Base-by-base conservation (phyloP, 805 yeast genomes). In the Tetrapisispora phaffii region DNA sequence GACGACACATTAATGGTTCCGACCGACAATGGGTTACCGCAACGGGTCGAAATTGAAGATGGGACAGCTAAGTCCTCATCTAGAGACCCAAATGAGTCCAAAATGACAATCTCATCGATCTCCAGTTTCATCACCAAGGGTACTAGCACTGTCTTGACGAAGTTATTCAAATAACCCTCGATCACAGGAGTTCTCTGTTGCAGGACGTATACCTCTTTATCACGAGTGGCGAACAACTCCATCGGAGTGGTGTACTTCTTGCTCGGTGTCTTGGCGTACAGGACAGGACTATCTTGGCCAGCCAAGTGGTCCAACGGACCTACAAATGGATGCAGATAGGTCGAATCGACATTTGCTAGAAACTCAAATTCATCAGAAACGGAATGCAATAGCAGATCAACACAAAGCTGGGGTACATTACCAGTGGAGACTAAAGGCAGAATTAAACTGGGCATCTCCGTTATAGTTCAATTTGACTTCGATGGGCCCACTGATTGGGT, bases 361-460 rank as follows among this genome's bases (percentile, higher is more conserved):
- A 74, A 74, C 45, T 62, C 50, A 47, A 81, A 74, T 4, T 69
- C 70, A 20, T 38, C 29, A 4, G 53, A 44, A 3, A 45, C 26
- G 2, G 67, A 60, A 54, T 82, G 82, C 9, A 88, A 68, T 22
- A 90, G 64, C 26, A 89, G 68, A 61, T 89, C 97, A 6, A 75
- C 62, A 0, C 89, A 65, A 41, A 90, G 66, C 60, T 93, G 98
- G 0, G 97, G 94, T 3, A 88, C 82, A 56, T 90, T 93, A 7
- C 95, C 97, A 6, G 85, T 74, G 3, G 96, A 79, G 0, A 93
- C 83, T 0, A 88, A 65, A 0, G 97, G 97, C 1, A 93, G 35
- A 1, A 90, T 58, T n/a, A 83, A 65, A 1, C 71, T 71, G 1
- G 76, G 15, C 47, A 44, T 44, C n/a, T 6, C 5, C 12, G 9